phyloP scores from a whole-genome alignment of 2,329 filamentous ascomycete species.

The Calonectria pseudoreteaudii region DNA sequence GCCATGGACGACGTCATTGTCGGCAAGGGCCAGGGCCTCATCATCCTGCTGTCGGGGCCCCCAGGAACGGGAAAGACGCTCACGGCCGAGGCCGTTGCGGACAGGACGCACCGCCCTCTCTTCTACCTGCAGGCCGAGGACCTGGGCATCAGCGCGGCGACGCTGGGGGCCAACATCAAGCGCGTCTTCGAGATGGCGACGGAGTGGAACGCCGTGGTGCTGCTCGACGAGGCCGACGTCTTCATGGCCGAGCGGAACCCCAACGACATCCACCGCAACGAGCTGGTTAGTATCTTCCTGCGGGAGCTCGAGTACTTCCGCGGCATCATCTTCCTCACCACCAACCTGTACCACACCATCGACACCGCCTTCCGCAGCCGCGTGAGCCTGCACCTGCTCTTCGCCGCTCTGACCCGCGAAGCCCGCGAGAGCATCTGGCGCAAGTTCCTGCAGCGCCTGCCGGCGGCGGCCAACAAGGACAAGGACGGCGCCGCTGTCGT shows the following conservation, averaged over 20 bases:
- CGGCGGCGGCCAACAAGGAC: slow-evolving; percentile 17
- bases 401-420: slow-evolving; percentile 52
- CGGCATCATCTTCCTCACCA: slow-evolving; percentile 59
- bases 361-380: slow-evolving; percentile 59
- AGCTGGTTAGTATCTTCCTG: slow-evolving; percentile 60
- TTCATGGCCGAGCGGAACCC: slow-evolving; percentile 61
- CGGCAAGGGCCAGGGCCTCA: slow-evolving; percentile 57
- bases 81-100: slow-evolving; percentile 57
- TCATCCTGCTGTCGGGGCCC: slow-evolving; percentile 59
- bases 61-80: slow-evolving; percentile 61
- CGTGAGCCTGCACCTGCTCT: slow-evolving; percentile 60
- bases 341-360: slow-evolving; percentile 56
- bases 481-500: neutral
- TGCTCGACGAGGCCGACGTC: slow-evolving; percentile 66
- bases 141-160: slow-evolving; percentile 56
- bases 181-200: slow-evolving; percentile 60
- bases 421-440: slow-evolving; percentile 57
- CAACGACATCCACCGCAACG: slow-evolving; percentile 60
- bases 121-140: slow-evolving; percentile 61
- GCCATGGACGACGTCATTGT: slow-evolving; percentile 55
- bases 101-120: slow-evolving; percentile 56
- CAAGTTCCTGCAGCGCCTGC: slow-evolving; percentile 57
- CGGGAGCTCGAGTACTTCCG: slow-evolving; percentile 59
- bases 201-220: slow-evolving; percentile 62
- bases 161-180: slow-evolving; percentile 60